Evolutionary conservation across 2,329 filamentous ascomycete species (phyloP).

Genomic region (Aspergillus bombycis): DNA sequence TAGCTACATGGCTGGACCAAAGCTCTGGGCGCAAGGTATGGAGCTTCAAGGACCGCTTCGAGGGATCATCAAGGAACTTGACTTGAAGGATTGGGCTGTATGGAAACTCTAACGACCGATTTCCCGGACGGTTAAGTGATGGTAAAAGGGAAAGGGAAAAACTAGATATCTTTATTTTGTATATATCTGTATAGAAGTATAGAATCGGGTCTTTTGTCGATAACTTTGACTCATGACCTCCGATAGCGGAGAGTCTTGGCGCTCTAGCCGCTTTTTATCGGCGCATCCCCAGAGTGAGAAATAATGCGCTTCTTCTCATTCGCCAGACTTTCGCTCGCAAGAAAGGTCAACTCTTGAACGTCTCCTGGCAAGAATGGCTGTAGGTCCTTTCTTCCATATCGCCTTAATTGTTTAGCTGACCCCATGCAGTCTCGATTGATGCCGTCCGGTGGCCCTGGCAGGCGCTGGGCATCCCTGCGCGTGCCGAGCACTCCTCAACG

Average conservation of each 20-base stretch:
- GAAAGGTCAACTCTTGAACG: conserved; percentile 5
- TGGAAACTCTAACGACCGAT: conserved; percentile 55
- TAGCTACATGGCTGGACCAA: conserved; percentile 75
- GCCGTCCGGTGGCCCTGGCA: conserved; percentile 22
- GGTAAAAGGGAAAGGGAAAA: neutral
- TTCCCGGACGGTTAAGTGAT: conserved; percentile 15
- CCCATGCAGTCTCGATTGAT: conserved; percentile 25
- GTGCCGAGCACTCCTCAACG: conserved; percentile 28
- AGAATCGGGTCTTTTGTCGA: neutral
- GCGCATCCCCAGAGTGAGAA: conserved; percentile 11
- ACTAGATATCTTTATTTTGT: neutral
- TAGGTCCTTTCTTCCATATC: conserved; percentile 7
- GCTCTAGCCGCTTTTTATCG: conserved; percentile 13
- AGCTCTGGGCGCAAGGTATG: conserved; percentile 71
- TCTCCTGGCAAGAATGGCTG: conserved; percentile 20
- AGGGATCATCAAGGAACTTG: conserved; percentile 67
- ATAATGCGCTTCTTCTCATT: conserved; percentile 22
- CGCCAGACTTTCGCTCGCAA: conserved; percentile 14
- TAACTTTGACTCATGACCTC: conserved; percentile 6
- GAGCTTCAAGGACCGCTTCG: conserved; percentile 76
- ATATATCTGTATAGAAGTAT: neutral
- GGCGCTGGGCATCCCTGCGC: conserved; percentile 28
- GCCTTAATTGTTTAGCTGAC: neutral
- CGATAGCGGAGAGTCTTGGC: conserved; percentile 21
- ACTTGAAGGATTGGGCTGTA: conserved; percentile 60